These are phyloP conservation scores for Rhodotorula diobovata DNA, from an alignment of 768 basidiomycete genomes.

Conservation along the genomic window DNA sequence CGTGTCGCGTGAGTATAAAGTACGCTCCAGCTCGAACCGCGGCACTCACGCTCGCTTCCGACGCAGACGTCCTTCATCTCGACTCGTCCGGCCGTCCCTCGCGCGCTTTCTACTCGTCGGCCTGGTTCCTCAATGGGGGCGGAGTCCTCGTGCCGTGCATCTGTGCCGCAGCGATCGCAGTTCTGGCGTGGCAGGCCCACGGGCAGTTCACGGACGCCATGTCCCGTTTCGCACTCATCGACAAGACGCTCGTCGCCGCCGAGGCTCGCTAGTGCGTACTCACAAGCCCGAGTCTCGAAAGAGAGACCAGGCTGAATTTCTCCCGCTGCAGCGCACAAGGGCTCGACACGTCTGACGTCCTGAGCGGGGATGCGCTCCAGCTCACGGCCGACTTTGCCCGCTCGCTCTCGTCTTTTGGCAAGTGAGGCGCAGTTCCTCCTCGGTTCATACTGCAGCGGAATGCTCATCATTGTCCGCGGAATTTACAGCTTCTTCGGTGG, in stretches of 20 bases:
- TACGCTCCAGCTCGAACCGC: no score
- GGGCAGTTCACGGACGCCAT: not conserved
- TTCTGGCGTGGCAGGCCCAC: not conserved
- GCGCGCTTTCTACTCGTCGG: constrained; percentile 8
- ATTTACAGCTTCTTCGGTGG: constrained; percentile 20
- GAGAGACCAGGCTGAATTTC: not conserved
- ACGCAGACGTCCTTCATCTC: constrained; percentile 17
- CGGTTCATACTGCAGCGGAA: no score
- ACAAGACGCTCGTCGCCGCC: not conserved
- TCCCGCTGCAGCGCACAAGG: not conserved
- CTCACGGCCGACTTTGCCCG: not conserved
- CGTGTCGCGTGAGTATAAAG: not conserved
- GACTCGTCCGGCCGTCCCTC: constrained; percentile 25
- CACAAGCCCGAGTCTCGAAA: no score
- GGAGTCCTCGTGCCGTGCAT: not conserved
- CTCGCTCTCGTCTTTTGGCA: constrained; percentile 3
- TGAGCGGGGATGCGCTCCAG: not conserved
- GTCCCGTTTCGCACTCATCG: not conserved
- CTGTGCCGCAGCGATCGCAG: not conserved
- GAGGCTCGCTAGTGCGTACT: not conserved
- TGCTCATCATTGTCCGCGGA: not conserved
- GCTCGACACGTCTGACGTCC: constrained; percentile 4
- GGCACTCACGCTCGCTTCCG: not conserved
- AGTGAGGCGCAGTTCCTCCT: not conserved
- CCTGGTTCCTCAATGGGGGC: constrained; percentile 15